Evolutionary conservation across 148 eudicot species (phyloP), one percentile per base, ranked within the genome.

Genomic region (Chenopodium formosanum): DNA sequence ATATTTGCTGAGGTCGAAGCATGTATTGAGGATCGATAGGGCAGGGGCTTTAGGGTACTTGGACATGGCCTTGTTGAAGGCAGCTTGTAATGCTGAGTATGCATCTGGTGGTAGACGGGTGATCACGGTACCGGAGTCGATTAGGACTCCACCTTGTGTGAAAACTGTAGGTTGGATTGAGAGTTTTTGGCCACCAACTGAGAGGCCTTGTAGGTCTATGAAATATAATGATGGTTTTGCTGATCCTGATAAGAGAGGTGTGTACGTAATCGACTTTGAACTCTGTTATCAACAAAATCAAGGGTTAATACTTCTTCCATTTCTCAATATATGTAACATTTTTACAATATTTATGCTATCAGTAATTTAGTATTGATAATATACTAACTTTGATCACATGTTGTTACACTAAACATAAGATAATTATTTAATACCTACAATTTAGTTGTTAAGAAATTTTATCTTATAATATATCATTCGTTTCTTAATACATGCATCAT

Each of bases 81-180:
- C 83, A 0, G 84, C 12, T 10, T 87, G 62, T 70, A 94, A 32
- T 13, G 92, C 83, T 0, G 84, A 44, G 88, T 94, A 94, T 0
- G 97, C 97, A 7, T 81, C 73, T 0, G 94, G 88, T 7, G 93
- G 91, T 3, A 94, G 90, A 2, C 98, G 90, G 3, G 90, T 86
- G 34, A 91, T 91, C 48, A 91, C 95, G 0, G 98, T 94, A 12
- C 98, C 98, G 0, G 98, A 94, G 83, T 94, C 98, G 46, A 94
- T 89, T 2, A 94, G 66, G 4, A 89, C 84, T 5, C 93, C 93
- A 0, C 85, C 87, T 16, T 71, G 71, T 37, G 84, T 80, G 84
- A 94, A 92, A 60, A 89, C 90, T 0, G 97, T 23, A 1, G 86
- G 84, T 4, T 87, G 67, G 67, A 94, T 86, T 4, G 97, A 27